A percentile compares a stretch with the other conserved stretches of the same genome.
phyloP scores from a whole-genome alignment of 163 green algal genomes.

The Coccomyxa subellipsoidea region DNA sequence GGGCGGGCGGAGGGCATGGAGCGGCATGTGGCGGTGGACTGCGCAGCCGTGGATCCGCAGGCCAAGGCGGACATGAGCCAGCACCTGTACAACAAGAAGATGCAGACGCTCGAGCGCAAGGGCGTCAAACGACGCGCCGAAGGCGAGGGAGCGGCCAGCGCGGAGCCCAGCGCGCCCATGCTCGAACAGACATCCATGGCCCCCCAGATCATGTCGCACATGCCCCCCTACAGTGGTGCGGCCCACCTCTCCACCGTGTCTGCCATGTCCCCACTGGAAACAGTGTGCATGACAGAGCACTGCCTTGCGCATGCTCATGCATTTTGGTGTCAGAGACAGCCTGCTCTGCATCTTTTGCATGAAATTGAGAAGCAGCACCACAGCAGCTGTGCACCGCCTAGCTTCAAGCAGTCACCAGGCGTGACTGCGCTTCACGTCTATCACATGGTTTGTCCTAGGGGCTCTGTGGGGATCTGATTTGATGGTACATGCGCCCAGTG shows the following conservation, averaged over 20 bases:
- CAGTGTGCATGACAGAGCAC: too few relatives aligned
- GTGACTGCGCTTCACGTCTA: too few relatives aligned
- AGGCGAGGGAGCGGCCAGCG: background rate
- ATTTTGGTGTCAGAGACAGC: too few relatives aligned
- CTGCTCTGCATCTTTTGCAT: too few relatives aligned
- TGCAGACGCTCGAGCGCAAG: conserved; percentile 1
- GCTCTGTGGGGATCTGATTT: too few relatives aligned
- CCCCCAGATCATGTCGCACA: background rate
- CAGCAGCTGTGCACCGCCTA: too few relatives aligned
- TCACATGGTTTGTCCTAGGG: too few relatives aligned
- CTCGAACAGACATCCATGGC: background rate
- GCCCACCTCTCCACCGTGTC: background rate
- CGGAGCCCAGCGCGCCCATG: background rate
- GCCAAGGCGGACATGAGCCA: background rate
- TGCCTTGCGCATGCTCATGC: too few relatives aligned
- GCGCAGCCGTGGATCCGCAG: background rate
- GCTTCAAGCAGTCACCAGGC: too few relatives aligned
- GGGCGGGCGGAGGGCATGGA: conserved; percentile 7
- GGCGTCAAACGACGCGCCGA: background rate
- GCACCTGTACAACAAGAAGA: background rate
- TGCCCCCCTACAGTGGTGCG: background rate
- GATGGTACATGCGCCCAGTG: too few relatives aligned
- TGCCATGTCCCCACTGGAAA: too few relatives aligned
- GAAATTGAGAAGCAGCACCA: too few relatives aligned
- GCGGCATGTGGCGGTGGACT: background rate